phyloP scores from a whole-genome alignment of 768 basidiomycete species.

The Pisolithus sp. region DNA sequence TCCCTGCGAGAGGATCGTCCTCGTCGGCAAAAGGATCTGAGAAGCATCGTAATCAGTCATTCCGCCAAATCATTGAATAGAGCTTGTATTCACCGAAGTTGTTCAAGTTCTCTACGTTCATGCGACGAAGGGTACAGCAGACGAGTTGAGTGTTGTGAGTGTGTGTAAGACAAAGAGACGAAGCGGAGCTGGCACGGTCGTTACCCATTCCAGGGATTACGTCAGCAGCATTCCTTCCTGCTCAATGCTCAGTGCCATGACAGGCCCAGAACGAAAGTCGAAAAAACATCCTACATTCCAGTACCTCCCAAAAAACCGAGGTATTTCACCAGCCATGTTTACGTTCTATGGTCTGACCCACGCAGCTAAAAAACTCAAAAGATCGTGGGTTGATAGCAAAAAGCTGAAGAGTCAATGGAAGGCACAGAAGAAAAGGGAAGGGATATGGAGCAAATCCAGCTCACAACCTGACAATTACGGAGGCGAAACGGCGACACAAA shows the following conservation, averaged over 20 bases:
- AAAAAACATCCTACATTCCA: constrained; percentile 68
- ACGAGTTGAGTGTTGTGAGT: constrained; percentile 6
- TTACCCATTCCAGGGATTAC: background rate
- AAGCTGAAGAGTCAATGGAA: constrained; percentile 80
- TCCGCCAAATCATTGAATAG: no score
- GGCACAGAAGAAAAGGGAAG: constrained; percentile 54
- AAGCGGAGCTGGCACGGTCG: background rate
- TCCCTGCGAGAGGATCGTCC: constrained; percentile 72
- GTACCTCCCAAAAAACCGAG: constrained; percentile 57
- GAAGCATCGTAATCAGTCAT: constrained; percentile 3
- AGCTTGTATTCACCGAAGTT: no score
- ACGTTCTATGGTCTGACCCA: background rate
- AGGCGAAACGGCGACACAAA: no score
- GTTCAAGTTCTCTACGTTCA: no score
- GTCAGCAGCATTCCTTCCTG: background rate
- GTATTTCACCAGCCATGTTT: constrained; percentile 31
- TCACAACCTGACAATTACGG: background rate
- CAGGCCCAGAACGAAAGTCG: constrained; percentile 7
- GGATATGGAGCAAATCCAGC: constrained; percentile 16
- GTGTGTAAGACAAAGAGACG: background rate
- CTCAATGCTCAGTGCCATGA: background rate
- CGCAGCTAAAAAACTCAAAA: constrained; percentile 74
- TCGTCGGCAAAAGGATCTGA: constrained; percentile 96
- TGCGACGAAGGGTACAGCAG: no score
- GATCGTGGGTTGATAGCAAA: constrained; percentile 68